phyloP scores from a whole-genome alignment of 345 rosid genomes.

The Ricinus communis region DNA sequence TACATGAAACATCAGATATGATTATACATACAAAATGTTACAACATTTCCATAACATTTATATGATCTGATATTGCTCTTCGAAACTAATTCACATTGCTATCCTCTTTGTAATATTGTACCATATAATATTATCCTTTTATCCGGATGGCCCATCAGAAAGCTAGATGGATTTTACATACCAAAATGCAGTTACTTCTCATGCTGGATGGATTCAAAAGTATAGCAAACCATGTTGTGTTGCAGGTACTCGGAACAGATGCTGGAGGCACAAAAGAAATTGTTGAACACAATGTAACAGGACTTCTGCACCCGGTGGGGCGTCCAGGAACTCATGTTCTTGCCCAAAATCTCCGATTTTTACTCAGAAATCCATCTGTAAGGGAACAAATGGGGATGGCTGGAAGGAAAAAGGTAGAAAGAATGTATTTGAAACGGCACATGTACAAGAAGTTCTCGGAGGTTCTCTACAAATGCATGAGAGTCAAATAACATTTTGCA shows the following conservation, averaged over 20 bases:
- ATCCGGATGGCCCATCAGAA: neutral
- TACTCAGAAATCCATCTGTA: slow-evolving; percentile 51
- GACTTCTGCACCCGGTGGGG: slow-evolving; percentile 79
- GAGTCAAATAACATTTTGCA: slow-evolving; percentile 39
- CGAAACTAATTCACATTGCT: too few species aligned
- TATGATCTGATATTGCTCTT: too few species aligned
- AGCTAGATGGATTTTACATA: too few species aligned
- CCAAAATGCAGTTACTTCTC: too few species aligned
- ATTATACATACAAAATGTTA: too few species aligned
- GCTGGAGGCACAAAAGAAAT: slow-evolving; percentile 94
- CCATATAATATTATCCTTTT: neutral
- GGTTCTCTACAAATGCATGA: slow-evolving; percentile 81
- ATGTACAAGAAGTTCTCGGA: slow-evolving; percentile 78
- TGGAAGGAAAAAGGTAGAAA: slow-evolving; percentile 66
- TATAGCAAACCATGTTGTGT: neutral
- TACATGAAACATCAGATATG: too few species aligned
- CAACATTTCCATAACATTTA: too few species aligned
- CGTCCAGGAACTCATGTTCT: slow-evolving; percentile 50
- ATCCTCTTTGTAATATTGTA: too few species aligned
- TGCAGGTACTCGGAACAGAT: slow-evolving; percentile 85
- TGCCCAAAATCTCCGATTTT: slow-evolving; percentile 51
- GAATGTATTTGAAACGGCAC: slow-evolving; percentile 75
- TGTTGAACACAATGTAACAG: slow-evolving; percentile 72
- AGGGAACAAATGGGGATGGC: slow-evolving; percentile 59
- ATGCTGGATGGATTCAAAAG: neutral